These are phyloP conservation scores for Agapanthus africanus DNA, from an alignment of 106 monocot genomes.

Conservation along the genomic window DNA sequence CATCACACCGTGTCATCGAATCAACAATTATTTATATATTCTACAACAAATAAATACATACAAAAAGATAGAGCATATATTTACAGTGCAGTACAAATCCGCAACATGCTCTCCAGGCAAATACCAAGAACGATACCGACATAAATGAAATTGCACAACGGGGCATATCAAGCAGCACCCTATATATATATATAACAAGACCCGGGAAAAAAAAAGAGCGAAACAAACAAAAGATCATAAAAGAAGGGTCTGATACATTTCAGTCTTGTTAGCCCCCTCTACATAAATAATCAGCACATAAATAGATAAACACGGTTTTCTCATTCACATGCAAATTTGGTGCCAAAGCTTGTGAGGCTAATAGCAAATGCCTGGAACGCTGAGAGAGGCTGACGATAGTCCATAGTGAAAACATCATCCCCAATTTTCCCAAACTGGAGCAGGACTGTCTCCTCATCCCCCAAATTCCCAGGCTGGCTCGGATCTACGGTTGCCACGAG, in stretches of 20 bases:
- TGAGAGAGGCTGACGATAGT: slow-evolving; percentile 61
- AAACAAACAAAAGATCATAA: neutral
- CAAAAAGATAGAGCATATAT: no score
- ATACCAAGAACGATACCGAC: neutral
- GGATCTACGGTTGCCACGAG: slow-evolving; percentile 36
- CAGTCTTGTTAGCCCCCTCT: neutral
- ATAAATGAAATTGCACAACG: neutral
- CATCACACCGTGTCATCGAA: no score
- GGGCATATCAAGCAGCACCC: neutral
- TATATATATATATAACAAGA: no score
- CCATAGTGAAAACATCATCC: slow-evolving; percentile 72
- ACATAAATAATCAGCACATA: neutral
- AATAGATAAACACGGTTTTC: neutral
- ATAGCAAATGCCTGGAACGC: slow-evolving; percentile 76
- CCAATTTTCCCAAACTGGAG: slow-evolving; percentile 78
- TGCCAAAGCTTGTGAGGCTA: slow-evolving; percentile 74
- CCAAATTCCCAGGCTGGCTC: slow-evolving; percentile 14
- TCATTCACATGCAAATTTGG: slow-evolving; percentile 49
- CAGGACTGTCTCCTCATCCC: slow-evolving; percentile 51
- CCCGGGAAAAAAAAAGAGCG: neutral
- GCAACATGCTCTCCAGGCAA: neutral
- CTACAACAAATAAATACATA: no score
- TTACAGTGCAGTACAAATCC: neutral
- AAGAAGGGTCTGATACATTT: no score
- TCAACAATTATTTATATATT: no score